Conservation (phyloP, 352 stramenopile genomes). For the Phytophthora ohioensis region DNA sequence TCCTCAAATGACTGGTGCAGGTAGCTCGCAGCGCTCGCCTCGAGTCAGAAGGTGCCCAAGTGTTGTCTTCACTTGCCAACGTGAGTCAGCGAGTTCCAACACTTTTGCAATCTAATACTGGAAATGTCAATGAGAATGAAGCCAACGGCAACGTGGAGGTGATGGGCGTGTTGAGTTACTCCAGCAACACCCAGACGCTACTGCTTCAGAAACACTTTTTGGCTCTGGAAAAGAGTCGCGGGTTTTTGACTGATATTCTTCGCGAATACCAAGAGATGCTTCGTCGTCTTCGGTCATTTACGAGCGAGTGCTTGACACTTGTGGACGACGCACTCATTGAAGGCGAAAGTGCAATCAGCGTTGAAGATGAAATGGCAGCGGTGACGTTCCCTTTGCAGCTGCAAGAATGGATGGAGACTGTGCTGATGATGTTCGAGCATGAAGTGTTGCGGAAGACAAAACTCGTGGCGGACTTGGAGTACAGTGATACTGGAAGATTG, state of each 20-base stretch:
- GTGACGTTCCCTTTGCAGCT: slow-evolving; percentile 38
- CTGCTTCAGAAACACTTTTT: slow-evolving; percentile 74
- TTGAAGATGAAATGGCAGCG: slow-evolving; percentile 25
- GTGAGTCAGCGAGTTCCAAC: slow-evolving; percentile 64
- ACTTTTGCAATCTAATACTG: slow-evolving; percentile 34
- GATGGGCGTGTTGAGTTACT: slow-evolving; percentile 60
- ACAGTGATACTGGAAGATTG: slow-evolving; percentile 53
- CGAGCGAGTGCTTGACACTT: slow-evolving; percentile 42
- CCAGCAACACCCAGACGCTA: slow-evolving; percentile 42
- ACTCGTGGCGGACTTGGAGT: slow-evolving; percentile 64
- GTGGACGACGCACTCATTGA: slow-evolving; percentile 39
- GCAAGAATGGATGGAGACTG: slow-evolving; percentile 84
- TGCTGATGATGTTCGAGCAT: slow-evolving; percentile 71
- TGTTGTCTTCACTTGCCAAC: slow-evolving; percentile 77
- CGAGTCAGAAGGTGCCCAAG: slow-evolving; percentile 69
- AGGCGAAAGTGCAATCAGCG: slow-evolving; percentile 30
- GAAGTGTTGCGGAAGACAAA: slow-evolving; percentile 66
- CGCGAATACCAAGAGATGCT: slow-evolving; percentile 59
- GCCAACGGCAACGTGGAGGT: slow-evolving; percentile 16
- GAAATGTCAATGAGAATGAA: background rate
- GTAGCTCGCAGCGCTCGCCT: slow-evolving; percentile 58
- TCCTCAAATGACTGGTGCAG: slow-evolving; percentile 38
- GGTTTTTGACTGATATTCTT: slow-evolving; percentile 64
- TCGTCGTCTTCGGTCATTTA: slow-evolving; percentile 50
- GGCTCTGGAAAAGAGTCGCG: slow-evolving; percentile 71